These are phyloP conservation scores for Saccharomycopsis capsularis DNA, from an alignment of 805 yeast genomes.

Conservation along the genomic window DNA sequence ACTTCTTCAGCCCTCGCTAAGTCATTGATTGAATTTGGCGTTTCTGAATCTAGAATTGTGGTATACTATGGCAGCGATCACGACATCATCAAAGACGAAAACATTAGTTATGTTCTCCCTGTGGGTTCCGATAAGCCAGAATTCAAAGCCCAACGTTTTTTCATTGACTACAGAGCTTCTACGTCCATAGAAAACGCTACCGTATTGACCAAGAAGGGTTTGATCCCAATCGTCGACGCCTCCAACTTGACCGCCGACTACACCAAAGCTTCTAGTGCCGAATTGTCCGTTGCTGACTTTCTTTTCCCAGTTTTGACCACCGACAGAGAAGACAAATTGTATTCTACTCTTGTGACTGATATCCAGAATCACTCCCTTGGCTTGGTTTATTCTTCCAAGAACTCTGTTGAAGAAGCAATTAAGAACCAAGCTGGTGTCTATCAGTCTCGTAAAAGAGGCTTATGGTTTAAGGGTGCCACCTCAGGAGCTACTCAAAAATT, in stretches of 20 bases:
- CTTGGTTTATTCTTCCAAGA: slow-evolving; percentile 80
- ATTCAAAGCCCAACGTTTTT: background rate
- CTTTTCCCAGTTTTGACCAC: slow-evolving; percentile 53
- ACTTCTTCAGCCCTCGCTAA: slow-evolving; percentile 29
- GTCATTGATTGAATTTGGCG: slow-evolving; percentile 38
- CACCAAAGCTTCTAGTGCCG: slow-evolving; percentile 11
- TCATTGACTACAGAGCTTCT: slow-evolving; percentile 5
- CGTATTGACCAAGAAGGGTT: background rate
- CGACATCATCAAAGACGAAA: slow-evolving; percentile 20
- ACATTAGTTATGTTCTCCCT: slow-evolving; percentile 17
- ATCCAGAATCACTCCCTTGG: slow-evolving; percentile 69
- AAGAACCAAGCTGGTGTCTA: slow-evolving; percentile 82
- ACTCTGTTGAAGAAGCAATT: slow-evolving; percentile 77
- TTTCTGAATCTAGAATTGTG: slow-evolving; percentile 44
- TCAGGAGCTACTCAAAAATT: slow-evolving; percentile 92
- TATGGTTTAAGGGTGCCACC: slow-evolving; percentile 94
- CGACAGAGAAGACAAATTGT: slow-evolving; percentile 83
- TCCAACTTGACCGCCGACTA: slow-evolving; percentile 12
- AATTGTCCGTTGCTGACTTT: slow-evolving; percentile 35
- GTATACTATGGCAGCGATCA: slow-evolving; percentile 20
- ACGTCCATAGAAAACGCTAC: background rate
- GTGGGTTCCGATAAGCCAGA: slow-evolving; percentile 11
- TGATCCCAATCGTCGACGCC: slow-evolving; percentile 21
- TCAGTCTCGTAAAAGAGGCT: slow-evolving; percentile 80
- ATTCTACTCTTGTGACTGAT: slow-evolving; percentile 76